Conservation (phyloP, 495 filamentous ascomycete species). For the Beverwykella pulmonaria region DNA sequence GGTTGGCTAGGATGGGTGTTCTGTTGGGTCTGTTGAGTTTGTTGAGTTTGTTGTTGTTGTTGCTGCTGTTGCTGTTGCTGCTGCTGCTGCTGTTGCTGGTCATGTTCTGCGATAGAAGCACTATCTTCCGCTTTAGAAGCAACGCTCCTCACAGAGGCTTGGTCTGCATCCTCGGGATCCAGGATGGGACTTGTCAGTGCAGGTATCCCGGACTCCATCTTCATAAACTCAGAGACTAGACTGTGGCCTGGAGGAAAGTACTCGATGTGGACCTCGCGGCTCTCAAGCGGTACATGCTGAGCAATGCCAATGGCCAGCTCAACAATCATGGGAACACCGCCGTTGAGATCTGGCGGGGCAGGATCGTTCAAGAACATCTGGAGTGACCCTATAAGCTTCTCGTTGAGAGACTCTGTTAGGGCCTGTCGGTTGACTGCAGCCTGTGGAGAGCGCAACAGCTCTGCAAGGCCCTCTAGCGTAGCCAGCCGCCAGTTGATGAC, state of each 20-base stretch:
- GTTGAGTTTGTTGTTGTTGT: too few species aligned
- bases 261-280: constrained; percentile 83
- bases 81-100: constrained; percentile 25
- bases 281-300: constrained; percentile 84
- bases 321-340: constrained; percentile 85
- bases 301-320: constrained; percentile 87
- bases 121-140: constrained; percentile 41
- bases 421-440: constrained; percentile 63
- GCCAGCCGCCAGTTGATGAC: constrained; percentile 92
- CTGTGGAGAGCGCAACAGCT: constrained; percentile 65
- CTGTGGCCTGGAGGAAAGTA: constrained; percentile 75
- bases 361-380: constrained; percentile 74
- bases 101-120: constrained; percentile 27
- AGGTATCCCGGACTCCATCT: constrained; percentile 76
- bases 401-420: constrained; percentile 69
- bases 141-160: constrained; percentile 45
- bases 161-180: constrained; percentile 50
- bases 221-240: constrained; percentile 75
- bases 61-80: constrained; percentile 32
- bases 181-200: constrained; percentile 62
- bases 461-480: constrained; percentile 86
- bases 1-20: background rate
- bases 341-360: constrained; percentile 73
- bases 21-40: background rate
- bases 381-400: constrained; percentile 69